Percentiles rank a stretch among this genome's conserved stretches.
phyloP scores from a whole-genome alignment of 179 eudicot genomes.

The Carnegiea gigantea region DNA sequence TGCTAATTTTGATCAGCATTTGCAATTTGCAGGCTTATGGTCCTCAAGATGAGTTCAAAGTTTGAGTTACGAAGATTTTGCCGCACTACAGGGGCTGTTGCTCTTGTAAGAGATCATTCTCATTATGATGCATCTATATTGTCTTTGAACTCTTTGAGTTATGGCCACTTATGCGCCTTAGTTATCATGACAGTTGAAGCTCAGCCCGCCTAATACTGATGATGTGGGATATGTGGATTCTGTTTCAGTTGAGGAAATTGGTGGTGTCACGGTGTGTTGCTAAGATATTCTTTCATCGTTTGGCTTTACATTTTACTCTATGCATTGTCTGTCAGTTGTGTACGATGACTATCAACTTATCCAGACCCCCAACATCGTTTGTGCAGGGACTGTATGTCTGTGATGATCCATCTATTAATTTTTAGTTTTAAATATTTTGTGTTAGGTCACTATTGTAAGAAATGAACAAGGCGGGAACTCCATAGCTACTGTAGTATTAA shows the following conservation, averaged over 20 bases:
- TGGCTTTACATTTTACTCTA: background rate
- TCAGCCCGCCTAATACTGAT: conserved; percentile 76
- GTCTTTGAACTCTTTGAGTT: background rate
- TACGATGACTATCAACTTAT: background rate
- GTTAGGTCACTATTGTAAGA: conserved; percentile 84
- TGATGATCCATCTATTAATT: background rate
- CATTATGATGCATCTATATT: background rate
- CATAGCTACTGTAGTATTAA: conserved; percentile 69
- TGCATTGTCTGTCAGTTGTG: background rate
- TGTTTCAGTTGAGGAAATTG: conserved; percentile 86
- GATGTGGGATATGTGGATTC: conserved; percentile 88
- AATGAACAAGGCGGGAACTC: conserved; percentile 96
- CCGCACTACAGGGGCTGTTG: conserved; percentile 94
- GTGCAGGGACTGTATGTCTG: background rate
- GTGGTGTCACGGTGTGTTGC: conserved; percentile 67
- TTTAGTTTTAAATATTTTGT: background rate
- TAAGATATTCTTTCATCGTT: background rate
- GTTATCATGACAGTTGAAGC: conserved; percentile 70
- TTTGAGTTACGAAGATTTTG: conserved; percentile 90
- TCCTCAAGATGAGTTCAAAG: conserved; percentile 84
- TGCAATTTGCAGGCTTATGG: conserved; percentile 67
- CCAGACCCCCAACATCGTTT: background rate
- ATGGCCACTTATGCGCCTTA: conserved; percentile 5
- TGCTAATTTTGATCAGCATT: background rate
- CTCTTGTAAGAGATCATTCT: conserved; percentile 57